These are phyloP conservation scores for Cinnamomum micranthum DNA, from an alignment of 164 flowering plant species.

Conservation along the genomic window DNA sequence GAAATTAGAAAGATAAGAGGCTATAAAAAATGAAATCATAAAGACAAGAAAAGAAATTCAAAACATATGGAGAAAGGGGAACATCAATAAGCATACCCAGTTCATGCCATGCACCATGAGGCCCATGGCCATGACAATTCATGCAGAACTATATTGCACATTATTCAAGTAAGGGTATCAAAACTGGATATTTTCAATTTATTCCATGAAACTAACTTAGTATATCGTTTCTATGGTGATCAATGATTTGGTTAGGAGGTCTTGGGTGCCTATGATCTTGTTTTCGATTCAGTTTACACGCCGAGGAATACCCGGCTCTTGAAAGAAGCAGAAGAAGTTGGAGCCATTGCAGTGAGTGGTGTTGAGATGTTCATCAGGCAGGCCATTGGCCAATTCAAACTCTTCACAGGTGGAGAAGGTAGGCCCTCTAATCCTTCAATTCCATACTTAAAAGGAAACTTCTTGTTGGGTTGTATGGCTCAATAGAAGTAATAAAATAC, in stretches of 20 bases:
- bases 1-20: no score
- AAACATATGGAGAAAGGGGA: neutral
- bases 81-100: neutral
- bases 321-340: constrained; percentile 41
- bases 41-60: neutral
- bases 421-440: neutral
- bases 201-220: neutral
- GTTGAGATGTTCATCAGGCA: constrained; percentile 55
- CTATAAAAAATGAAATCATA: no score
- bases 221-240: neutral
- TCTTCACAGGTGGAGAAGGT: constrained; percentile 45
- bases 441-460: neutral
- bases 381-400: constrained; percentile 40
- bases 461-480: no score
- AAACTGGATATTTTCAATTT: neutral
- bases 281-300: constrained; percentile 57
- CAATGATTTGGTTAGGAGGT: constrained; percentile 27
- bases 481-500: neutral
- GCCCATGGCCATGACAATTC: neutral
- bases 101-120: neutral
- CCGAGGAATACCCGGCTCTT: constrained; percentile 47
- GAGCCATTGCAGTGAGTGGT: constrained; percentile 43
- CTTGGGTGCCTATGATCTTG: constrained; percentile 35
- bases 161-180: neutral
- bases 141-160: neutral